Percentiles rank a stretch among this genome's conserved stretches.
These are phyloP conservation scores for Solidago caesia DNA, from an alignment of 129 eudicot species.

Conservation along the genomic window DNA sequence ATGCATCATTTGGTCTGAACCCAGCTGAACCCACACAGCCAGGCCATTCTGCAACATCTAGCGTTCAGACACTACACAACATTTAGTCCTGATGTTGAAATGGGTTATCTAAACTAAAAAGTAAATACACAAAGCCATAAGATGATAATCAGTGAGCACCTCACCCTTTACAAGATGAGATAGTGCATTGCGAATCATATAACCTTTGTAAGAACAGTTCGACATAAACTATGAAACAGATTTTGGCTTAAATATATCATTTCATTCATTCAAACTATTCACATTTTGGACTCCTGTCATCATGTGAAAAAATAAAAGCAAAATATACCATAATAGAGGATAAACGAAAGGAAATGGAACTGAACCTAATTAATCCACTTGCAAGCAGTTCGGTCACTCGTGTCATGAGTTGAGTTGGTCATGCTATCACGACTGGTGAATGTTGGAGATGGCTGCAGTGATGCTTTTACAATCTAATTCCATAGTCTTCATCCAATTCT, in stretches of 20 bases:
- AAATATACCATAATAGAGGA: background rate
- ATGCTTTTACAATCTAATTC: conserved; percentile 92
- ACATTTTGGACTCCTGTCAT: background rate
- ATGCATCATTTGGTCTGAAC: too few species aligned
- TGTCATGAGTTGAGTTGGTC: background rate
- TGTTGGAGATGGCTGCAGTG: conserved; percentile 73
- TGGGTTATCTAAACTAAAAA: too few species aligned
- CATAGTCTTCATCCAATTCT: conserved; percentile 99
- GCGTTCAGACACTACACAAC: too few species aligned
- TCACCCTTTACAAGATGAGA: background rate
- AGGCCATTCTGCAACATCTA: too few species aligned
- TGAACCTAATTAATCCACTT: conserved; percentile 7
- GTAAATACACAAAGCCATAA: too few species aligned
- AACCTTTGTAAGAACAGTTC: background rate
- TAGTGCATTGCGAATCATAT: background rate
- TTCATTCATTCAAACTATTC: background rate
- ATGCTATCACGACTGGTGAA: conserved; percentile 53
- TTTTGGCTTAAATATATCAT: background rate
- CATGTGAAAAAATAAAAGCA: conserved; percentile 8
- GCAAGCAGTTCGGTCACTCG: background rate
- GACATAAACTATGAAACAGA: too few species aligned
- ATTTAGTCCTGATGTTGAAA: too few species aligned
- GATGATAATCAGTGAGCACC: too few species aligned
- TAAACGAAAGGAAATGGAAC: conserved; percentile 7
- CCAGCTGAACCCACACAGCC: too few species aligned